A percentile compares a stretch with the other conserved stretches of the same genome.
phyloP scores from a whole-genome alignment of 2,329 filamentous ascomycete species.

The Didymella pomorum region DNA sequence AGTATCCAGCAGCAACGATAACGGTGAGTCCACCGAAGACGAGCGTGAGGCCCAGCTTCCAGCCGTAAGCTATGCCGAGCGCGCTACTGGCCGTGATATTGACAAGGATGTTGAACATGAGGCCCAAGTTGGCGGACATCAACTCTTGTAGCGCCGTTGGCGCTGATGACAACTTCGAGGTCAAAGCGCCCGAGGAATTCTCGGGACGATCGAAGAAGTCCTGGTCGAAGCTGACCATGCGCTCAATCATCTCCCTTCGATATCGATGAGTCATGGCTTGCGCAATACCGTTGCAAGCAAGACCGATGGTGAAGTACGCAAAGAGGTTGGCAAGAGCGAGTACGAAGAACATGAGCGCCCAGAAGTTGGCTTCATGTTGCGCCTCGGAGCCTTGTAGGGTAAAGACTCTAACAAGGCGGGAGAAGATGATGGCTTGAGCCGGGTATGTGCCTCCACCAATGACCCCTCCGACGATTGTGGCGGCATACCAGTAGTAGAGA shows the following conservation, averaged over 20 bases:
- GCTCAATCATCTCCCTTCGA: slow-evolving; percentile 16
- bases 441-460: slow-evolving; percentile 16
- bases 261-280: slow-evolving; percentile 19
- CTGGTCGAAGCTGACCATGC: slow-evolving; percentile 18
- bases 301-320: slow-evolving; percentile 63
- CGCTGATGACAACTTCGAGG: slow-evolving; percentile 73
- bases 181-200: slow-evolving; percentile 85
- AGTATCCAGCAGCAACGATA: slow-evolving; percentile 80
- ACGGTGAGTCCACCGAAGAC: slow-evolving; percentile 78
- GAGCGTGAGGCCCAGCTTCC: slow-evolving; percentile 82
- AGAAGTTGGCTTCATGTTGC: slow-evolving; percentile 28
- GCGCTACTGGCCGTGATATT: slow-evolving; percentile 76
- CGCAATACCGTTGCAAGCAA: slow-evolving; percentile 67
- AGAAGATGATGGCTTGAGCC: slow-evolving; percentile 28
- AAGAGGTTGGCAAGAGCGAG: slow-evolving; percentile 28
- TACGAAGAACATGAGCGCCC: slow-evolving; percentile 37
- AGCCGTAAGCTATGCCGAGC: slow-evolving; percentile 50
- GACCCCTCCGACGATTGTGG: slow-evolving; percentile 9
- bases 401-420: slow-evolving; percentile 27
- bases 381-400: slow-evolving; percentile 25
- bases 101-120: slow-evolving; percentile 77
- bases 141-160: slow-evolving; percentile 85
- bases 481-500: slow-evolving; percentile 16
- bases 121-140: slow-evolving; percentile 71
- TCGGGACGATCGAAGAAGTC: slow-evolving; percentile 86